Percentiles rank a stretch among this genome's conserved stretches.
Evolutionary conservation across 2,329 filamentous ascomycete genomes (phyloP).

Genomic region (Paracorniculantispora psalliotae): DNA sequence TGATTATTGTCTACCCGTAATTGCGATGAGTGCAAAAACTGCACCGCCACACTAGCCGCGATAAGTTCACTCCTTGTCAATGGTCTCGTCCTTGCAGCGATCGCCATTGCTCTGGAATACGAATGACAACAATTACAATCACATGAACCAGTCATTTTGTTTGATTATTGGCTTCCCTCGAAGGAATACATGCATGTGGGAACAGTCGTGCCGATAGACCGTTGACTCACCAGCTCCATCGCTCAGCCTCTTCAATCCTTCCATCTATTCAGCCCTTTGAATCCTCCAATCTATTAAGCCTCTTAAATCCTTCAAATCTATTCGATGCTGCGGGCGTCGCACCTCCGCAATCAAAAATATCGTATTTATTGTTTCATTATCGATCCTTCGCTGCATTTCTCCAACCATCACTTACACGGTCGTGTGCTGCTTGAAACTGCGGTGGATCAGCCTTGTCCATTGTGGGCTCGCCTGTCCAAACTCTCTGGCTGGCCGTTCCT

Average conservation of each 20-base stretch:
- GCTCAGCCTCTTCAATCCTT: too few species aligned
- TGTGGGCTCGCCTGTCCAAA: neutral
- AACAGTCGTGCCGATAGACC: neutral
- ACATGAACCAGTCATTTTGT: neutral
- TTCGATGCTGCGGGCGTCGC: neutral
- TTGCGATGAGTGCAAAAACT: too few species aligned
- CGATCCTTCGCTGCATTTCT: neutral
- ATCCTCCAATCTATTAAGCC: too few species aligned
- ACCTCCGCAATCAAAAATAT: too few species aligned
- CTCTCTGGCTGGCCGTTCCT: neutral
- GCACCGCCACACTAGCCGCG: neutral
- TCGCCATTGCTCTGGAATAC: too few species aligned
- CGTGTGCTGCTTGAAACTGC: neutral
- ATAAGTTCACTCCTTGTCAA: neutral
- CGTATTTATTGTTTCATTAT: too few species aligned
- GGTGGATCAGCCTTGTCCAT: neutral
- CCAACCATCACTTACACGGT: neutral
- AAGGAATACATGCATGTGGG: too few species aligned
- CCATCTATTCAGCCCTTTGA: too few species aligned
- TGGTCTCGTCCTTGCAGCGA: neutral
- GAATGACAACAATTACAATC: too few species aligned
- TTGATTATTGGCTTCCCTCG: neutral
- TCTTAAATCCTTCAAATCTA: too few species aligned
- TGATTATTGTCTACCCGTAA: neutral
- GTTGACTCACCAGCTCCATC: conserved; percentile 10